These are phyloP conservation scores for Paecilomyces fulvus DNA, from an alignment of 2,329 filamentous ascomycete species.

Conservation along the genomic window DNA sequence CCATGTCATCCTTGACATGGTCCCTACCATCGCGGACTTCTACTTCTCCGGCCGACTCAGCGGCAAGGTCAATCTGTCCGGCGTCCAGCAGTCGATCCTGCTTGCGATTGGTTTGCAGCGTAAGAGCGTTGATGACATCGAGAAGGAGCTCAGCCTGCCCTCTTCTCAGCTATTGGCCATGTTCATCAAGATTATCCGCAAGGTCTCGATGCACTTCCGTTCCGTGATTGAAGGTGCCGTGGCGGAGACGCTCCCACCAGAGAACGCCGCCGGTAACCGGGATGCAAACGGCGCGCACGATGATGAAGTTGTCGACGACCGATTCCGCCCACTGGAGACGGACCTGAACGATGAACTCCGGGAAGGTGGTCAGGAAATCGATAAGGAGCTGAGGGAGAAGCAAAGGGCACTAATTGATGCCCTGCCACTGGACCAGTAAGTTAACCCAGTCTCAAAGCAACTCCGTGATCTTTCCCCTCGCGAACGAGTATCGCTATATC, in stretches of 20 bases:
- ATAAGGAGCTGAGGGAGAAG: constrained; percentile 64
- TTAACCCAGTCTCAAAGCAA: constrained; percentile 6
- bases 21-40: constrained; percentile 70
- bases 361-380: constrained; percentile 70
- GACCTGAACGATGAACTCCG: constrained; percentile 73
- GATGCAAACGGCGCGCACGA: constrained; percentile 56
- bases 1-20: constrained; percentile 88
- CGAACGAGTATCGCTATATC: neutral
- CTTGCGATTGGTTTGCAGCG: constrained; percentile 86
- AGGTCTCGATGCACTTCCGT: constrained; percentile 72
- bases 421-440: constrained; percentile 77
- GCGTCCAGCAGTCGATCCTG: constrained; percentile 79
- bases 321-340: constrained; percentile 62
- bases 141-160: constrained; percentile 66
- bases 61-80: constrained; percentile 59
- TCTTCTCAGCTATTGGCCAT: constrained; percentile 81
- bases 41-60: constrained; percentile 77
- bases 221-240: constrained; percentile 66
- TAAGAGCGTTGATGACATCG: constrained; percentile 73
- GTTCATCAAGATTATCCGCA: constrained; percentile 94
- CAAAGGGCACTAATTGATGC: constrained; percentile 85
- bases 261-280: constrained; percentile 30
- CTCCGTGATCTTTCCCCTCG: neutral
- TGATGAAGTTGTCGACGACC: constrained; percentile 56
- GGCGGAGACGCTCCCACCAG: constrained; percentile 55